Base-by-base conservation (phyloP, 257 asterid species). In the Ajuga chamaepitys region DNA sequence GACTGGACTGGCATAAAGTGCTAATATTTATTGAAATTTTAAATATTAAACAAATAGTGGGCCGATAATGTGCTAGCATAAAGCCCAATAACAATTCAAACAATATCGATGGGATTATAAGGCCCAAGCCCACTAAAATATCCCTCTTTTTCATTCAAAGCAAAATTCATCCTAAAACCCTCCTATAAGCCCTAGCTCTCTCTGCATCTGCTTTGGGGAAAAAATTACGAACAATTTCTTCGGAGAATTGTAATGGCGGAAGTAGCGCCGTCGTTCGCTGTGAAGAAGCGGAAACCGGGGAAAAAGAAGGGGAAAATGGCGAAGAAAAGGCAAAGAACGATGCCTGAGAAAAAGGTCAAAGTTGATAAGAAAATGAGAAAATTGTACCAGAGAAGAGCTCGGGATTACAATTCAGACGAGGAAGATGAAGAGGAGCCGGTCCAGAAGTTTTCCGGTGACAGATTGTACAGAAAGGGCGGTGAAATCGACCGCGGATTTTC, bases 331-430 rank as follows among this genome's bases (percentile, higher is more conserved):
- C 83, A 62, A 32, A 81, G 82, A 50, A 20, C 47, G 76, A 66
- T 71, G 72, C 81, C 48, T 17, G 84, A 75, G 24, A 75, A 71
- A 10, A 85, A 69, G 78, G 78, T 54, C 5, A 85, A 70, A 54
- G 70, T 86, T 22, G 94, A 83, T 42, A 62, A 62, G 13, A 86
- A 59, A 70, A 77, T 74, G 95, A 83, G 68, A 28, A 89, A 74
- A 67, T 34, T 84, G 75, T 82, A 76, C 46, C 83, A 79, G 78
- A 94, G 74, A 70, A 86, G 83, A 62, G 95, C 84, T 12, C 79
- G 90, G 75, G 90, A 88, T 42, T 89, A 93, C 75, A 82, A 93
- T 74, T 93, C 99, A 0, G 96, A 78, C 46, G 86, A 64, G 0
- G 69, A 75, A 2, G 95, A 28, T 0, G 75, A 83, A 3, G 85